Evolutionary conservation across 495 filamentous ascomycete species (phyloP).

Genomic region (Penicillium bialowiezense): DNA sequence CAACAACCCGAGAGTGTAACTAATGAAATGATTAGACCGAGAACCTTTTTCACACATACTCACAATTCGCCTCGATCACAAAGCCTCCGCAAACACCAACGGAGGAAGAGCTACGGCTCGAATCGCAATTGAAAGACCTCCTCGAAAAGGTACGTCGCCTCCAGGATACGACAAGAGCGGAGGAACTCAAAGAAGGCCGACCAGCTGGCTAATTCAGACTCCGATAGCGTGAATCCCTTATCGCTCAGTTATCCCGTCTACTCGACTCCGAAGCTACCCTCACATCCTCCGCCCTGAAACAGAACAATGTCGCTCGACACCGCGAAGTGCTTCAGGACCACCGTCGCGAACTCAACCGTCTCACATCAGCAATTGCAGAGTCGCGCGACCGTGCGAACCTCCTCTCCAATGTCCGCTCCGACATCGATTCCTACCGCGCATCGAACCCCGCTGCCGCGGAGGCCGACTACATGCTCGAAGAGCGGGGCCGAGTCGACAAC

Average conservation of each 20-base stretch:
- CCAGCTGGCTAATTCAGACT: neutral
- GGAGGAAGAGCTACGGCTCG: conserved; percentile 77
- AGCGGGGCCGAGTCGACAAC: conserved; percentile 78
- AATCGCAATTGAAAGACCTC: conserved; percentile 79
- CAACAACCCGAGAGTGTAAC: conserved; percentile 5
- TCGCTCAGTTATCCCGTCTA: conserved; percentile 80
- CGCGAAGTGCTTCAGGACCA: conserved; percentile 88
- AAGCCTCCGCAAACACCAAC: conserved; percentile 79
- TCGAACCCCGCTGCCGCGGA: conserved; percentile 78
- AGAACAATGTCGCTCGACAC: conserved; percentile 89
- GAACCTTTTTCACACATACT: conserved; percentile 89
- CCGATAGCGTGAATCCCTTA: conserved; percentile 71
- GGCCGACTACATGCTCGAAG: conserved; percentile 95
- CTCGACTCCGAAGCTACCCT: conserved; percentile 92
- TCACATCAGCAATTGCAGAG: conserved; percentile 64
- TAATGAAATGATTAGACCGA: conserved; percentile 64
- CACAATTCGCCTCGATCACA: conserved; percentile 81
- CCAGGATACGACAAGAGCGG: neutral
- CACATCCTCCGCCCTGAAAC: conserved; percentile 85
- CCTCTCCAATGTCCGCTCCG: conserved; percentile 84
- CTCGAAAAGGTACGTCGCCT: conserved; percentile 51
- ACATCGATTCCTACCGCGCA: conserved; percentile 84
- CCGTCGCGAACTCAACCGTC: conserved; percentile 72
- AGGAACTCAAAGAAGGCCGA: no score
- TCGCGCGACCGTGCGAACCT: conserved; percentile 85